Base-by-base conservation (phyloP, 192 early-diverging fungal genomes). In the Backusella psychrophila region DNA sequence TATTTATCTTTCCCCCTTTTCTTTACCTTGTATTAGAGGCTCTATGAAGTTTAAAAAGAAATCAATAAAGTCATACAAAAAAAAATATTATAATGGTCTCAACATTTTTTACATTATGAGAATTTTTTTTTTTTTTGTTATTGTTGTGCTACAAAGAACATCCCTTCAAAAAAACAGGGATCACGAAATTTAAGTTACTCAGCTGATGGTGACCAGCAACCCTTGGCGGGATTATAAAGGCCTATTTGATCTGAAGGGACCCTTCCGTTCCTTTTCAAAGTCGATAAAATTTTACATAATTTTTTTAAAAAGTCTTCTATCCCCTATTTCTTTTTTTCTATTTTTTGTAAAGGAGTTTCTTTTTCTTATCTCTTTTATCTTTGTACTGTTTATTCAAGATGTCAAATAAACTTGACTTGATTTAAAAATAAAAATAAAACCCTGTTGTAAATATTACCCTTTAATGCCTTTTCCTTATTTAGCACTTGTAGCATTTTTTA, bases 121-220 rank as follows among this genome's bases (percentile, higher is more conserved):
- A 63, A 63, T n/a, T n/a, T n/a, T n/a, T n/a, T 9, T 11, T 56
- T 56, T 56, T 56, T 56, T 63, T 29, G 23, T 63, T 63, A 29
- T 26, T 63, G 56, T 29, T 63, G 21, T 63, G 6, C 19, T 63
- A 63, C 56, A 0, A 33, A 21, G 8, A 9, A 3, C 11, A 63
- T 63, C 56, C 56, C 56, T 63, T 63, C 56, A 63, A 63, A 59
- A 56, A 63, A 63, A 63, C 56, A 63, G 56, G 56, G 56, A 63
- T 63, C 56, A 63, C 56, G 7, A 63, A 63, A 63, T 63, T 63
- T 63, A 29, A 63, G 23, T 63, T 29, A 63, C 56, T 29, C 56
- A 63, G 56, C 56, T 63, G 56, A 26, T 63, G 12, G n/a, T 12
- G 12, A 29, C 21, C 19, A 12, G 26, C 21, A 29, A 63, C 56